Conservation (phyloP, 108 stramenopile species). For the Halocafeteria seosinensis region DNA sequence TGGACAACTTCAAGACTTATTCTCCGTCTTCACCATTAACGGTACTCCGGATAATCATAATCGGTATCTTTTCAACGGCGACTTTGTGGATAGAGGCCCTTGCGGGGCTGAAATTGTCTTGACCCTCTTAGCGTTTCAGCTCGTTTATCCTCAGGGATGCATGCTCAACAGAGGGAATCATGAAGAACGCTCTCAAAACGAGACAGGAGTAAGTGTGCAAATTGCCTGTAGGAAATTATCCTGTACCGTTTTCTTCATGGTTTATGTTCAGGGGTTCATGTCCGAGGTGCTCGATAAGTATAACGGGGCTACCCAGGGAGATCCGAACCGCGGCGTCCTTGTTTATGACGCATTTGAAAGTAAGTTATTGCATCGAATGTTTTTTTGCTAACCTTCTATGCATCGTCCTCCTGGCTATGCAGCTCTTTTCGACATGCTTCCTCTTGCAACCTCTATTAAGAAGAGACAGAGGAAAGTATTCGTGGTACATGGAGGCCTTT, state of each 20-base stretch:
- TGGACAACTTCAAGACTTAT: constrained; percentile 44
- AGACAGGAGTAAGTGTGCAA: too few relatives aligned
- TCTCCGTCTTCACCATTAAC: constrained; percentile 36
- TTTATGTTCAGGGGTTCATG: constrained; percentile 47
- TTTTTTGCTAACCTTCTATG: too few relatives aligned
- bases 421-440: constrained; percentile 38
- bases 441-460: constrained; percentile 40
- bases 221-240: too few relatives aligned
- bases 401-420: too few relatives aligned
- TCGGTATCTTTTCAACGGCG: constrained; percentile 47
- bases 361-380: too few relatives aligned
- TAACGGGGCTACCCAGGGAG: neutral
- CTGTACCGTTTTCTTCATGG: too few relatives aligned
- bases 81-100: constrained; percentile 42
- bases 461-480: constrained; percentile 22
- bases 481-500: constrained; percentile 46
- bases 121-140: constrained; percentile 32
- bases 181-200: constrained; percentile 39
- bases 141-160: constrained; percentile 21
- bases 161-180: constrained; percentile 44
- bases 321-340: neutral
- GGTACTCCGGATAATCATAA: constrained; percentile 29
- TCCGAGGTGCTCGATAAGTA: constrained; percentile 42
- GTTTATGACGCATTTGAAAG: neutral
- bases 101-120: constrained; percentile 32